Percentiles rank a stretch among this genome's conserved stretches.
Conservation (phyloP, 2,329 filamentous ascomycete genomes). For the Dactylella cylindrospora region DNA sequence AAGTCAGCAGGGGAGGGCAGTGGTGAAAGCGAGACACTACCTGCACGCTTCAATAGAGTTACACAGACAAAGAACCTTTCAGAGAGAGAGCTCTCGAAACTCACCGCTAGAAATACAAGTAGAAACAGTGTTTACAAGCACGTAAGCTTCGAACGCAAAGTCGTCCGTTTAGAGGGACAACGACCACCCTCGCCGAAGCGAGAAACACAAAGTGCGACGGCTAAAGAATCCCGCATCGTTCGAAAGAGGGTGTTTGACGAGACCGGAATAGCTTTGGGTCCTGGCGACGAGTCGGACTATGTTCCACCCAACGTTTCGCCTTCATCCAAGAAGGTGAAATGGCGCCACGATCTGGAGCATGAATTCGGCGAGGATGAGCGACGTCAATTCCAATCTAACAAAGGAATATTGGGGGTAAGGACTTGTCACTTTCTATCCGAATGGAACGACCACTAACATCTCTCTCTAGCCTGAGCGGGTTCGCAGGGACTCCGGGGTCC, state of each 20-base stretch:
- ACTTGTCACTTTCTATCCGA: too few relatives aligned
- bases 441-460: neutral
- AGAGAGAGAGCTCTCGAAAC: constrained; percentile 32
- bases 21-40: neutral
- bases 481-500: constrained; percentile 3
- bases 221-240: constrained; percentile 13
- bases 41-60: constrained; percentile 19
- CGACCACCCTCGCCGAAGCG: constrained; percentile 30
- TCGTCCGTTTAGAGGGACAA: constrained; percentile 16
- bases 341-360: constrained; percentile 19
- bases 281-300: constrained; percentile 30
- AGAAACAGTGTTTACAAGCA: constrained; percentile 37
- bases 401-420: constrained; percentile 32
- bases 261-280: constrained; percentile 24
- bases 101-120: constrained; percentile 35
- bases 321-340: constrained; percentile 22
- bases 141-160: constrained; percentile 29
- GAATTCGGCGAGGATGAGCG: constrained; percentile 15
- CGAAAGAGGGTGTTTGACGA: constrained; percentile 33
- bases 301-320: constrained; percentile 22
- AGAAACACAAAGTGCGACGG: constrained; percentile 19
- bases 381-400: constrained; percentile 8
- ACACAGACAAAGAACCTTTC: constrained; percentile 27
- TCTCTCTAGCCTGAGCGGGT: constrained; percentile 30
- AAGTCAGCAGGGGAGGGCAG: constrained; percentile 3